A percentile compares a stretch with the other conserved stretches of the same genome.
These are phyloP conservation scores for Cladosporium sp. DNA, from an alignment of 2,329 filamentous ascomycete species.

Conservation along the genomic window DNA sequence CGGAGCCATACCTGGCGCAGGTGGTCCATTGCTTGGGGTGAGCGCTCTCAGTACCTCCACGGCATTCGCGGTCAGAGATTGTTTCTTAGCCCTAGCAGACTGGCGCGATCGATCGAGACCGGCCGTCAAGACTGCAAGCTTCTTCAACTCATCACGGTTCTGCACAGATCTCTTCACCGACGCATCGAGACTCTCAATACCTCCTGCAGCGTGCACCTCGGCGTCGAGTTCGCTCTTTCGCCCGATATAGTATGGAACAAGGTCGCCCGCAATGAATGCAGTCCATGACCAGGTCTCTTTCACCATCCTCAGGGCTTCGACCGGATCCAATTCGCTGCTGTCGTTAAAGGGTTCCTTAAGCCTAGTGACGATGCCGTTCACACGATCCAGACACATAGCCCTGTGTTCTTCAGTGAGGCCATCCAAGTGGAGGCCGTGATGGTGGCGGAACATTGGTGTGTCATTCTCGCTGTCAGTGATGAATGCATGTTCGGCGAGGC, in stretches of 20 bases:
- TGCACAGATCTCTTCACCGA: slow-evolving; percentile 2
- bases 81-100: background rate
- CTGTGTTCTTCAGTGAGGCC: slow-evolving; percentile 7
- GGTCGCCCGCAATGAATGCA: slow-evolving; percentile 43
- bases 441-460: slow-evolving; percentile 19
- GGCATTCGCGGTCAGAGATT: background rate
- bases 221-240: slow-evolving; percentile 44
- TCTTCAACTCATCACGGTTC: slow-evolving; percentile 2
- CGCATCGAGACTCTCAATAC: slow-evolving; percentile 40
- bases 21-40: background rate
- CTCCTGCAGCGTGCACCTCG: slow-evolving; percentile 45
- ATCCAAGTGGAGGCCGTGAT: slow-evolving; percentile 24
- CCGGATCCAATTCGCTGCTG: slow-evolving; percentile 22
- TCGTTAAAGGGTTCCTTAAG: slow-evolving; percentile 20
- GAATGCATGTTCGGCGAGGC: slow-evolving; percentile 28
- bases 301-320: slow-evolving; percentile 47
- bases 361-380: slow-evolving; percentile 21
- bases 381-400: slow-evolving; percentile 6
- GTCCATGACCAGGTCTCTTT: slow-evolving; percentile 52
- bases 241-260: slow-evolving; percentile 26
- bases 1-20: background rate
- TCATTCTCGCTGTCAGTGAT: slow-evolving; percentile 25
- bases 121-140: background rate
- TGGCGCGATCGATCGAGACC: background rate
- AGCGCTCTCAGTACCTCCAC: slow-evolving; percentile 1